Evolutionary conservation across 2,329 filamentous ascomycete species (phyloP).

Genomic region (Apiospora aurea): DNA sequence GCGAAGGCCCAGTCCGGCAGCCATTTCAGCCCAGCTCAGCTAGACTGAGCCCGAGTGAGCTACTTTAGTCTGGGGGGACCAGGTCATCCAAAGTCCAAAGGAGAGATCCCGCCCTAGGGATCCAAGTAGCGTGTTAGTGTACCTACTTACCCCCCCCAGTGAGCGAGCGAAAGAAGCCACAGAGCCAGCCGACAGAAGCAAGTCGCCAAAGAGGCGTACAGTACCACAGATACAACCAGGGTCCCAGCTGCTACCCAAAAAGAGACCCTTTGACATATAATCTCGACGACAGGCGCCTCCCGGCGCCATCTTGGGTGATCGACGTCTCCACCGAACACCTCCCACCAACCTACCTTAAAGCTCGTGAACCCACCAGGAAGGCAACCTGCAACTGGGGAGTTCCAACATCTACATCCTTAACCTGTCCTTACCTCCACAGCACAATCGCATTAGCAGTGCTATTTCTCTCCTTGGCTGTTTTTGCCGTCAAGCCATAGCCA

Average conservation of each 20-base stretch:
- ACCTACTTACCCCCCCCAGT: neutral
- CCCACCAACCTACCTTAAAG: slow-evolving; percentile 34
- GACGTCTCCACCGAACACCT: slow-evolving; percentile 42
- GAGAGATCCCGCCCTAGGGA: slow-evolving; percentile 27
- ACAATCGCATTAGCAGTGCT: neutral
- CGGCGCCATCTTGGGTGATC: slow-evolving; percentile 41
- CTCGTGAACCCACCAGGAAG: slow-evolving; percentile 35
- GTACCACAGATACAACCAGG: slow-evolving; percentile 23
- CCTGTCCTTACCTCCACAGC: slow-evolving; percentile 17
- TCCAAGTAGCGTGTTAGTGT: slow-evolving; percentile 22
- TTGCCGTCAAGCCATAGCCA: slow-evolving; percentile 24
- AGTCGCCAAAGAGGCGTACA: slow-evolving; percentile 20
- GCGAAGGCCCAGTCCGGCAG: slow-evolving; percentile 29
- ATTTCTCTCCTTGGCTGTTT: slow-evolving; percentile 9
- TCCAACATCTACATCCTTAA: slow-evolving; percentile 21
- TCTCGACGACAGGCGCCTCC: slow-evolving; percentile 42
- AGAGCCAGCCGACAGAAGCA: slow-evolving; percentile 29
- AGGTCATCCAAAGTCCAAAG: slow-evolving; percentile 25
- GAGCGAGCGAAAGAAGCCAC: slow-evolving; percentile 21
- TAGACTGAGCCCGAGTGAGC: slow-evolving; percentile 27
- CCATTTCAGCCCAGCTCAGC: slow-evolving; percentile 28
- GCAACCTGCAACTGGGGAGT: slow-evolving; percentile 28
- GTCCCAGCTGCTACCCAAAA: slow-evolving; percentile 35
- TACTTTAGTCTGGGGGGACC: slow-evolving; percentile 25
- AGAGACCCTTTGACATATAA: slow-evolving; percentile 41